These are phyloP conservation scores for Fusarium camptoceras DNA, from an alignment of 2,329 filamentous ascomycete genomes.

Conservation along the genomic window DNA sequence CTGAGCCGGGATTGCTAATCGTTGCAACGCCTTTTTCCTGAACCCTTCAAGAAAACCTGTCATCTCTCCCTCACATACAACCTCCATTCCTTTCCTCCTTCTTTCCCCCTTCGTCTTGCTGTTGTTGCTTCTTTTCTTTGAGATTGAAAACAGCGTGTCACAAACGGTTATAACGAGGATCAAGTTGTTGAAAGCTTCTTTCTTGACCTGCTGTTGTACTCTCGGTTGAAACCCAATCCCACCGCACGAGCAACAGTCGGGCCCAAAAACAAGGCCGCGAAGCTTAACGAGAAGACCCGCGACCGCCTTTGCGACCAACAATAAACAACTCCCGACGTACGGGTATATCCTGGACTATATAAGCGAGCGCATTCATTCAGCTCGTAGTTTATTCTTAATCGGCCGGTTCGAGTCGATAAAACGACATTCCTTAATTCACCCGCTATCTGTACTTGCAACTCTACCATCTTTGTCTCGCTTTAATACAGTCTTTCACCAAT, in stretches of 20 bases:
- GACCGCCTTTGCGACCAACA: slow-evolving; percentile 32
- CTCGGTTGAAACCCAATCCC: slow-evolving; percentile 16
- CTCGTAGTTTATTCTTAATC: neutral
- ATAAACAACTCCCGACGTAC: slow-evolving; percentile 23
- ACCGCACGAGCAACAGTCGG: slow-evolving; percentile 6
- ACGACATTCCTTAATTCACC: slow-evolving; percentile 10
- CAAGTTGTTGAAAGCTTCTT: neutral
- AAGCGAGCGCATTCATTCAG: slow-evolving; percentile 17
- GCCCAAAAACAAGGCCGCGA: slow-evolving; percentile 19
- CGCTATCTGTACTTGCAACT: neutral
- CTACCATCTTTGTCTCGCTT: neutral
- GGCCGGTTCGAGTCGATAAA: neutral
- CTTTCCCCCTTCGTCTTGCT: slow-evolving; percentile 5
- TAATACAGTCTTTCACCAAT: neutral
- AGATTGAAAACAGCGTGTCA: slow-evolving; percentile 9
- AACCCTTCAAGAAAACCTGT: slow-evolving; percentile 6
- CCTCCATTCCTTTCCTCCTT: slow-evolving; percentile 14
- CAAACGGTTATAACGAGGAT: neutral
- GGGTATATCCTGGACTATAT: neutral
- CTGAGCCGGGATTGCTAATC: slow-evolving; percentile 41
- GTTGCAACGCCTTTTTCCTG: slow-evolving; percentile 27
- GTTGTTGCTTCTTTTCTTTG: slow-evolving; percentile 3
- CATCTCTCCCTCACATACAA: slow-evolving; percentile 18
- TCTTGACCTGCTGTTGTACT: slow-evolving; percentile 9
- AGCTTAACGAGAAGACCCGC: slow-evolving; percentile 13